Base-by-base conservation (phyloP, 2,329 filamentous ascomycete species). In the Acrocalymma vagum region DNA sequence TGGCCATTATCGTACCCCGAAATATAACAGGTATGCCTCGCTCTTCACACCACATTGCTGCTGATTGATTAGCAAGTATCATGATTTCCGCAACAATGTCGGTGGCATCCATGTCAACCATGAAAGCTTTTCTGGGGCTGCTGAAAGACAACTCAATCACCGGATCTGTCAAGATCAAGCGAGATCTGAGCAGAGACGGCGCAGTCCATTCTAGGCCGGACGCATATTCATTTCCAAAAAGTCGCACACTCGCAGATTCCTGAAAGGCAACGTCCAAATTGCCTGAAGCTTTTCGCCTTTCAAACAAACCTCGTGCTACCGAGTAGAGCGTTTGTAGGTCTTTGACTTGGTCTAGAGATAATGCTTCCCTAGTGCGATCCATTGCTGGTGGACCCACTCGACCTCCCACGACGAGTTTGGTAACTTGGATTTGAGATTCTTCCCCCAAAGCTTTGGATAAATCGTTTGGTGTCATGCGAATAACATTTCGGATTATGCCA, bases 401-500 rank as follows among this genome's bases (percentile, higher is more conserved):
- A 5, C 58, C 61, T 2, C 65, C 53, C 60, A 73, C 26, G 13
- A 61, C 44, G 13, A 67, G 36, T 20, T 9, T 58, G 15, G 37
- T 33, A 6, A 42, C 35, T 9, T 61, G 38, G 1, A 30, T 29
- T 13, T 55, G 47, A 9, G 57, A 51, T n/a, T 69, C 62, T 32
- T 76, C 70, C 13, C 73, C 58, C 15, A 63, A 23, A 51, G 70
- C 42, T 6, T 36, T 42, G 11, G 55, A 41, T 8, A 71, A n/a
- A 11, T 67, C 55, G 6, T 69, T 61, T 14, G 77, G 76, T 2
- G 79, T 82, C 10, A 85, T 52, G 17, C 71, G 73, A 13, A 80
- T 63, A 2, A 85, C 77, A 31, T 84, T 84, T 5, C 72, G 72
- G 14, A 83, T 65, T 8, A 68, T 75, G 2, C 82, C 82, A 21